Evolutionary conservation across 129 eudicot genomes (phyloP), one percentile per base, ranked within the genome.

Genomic region (Centaurea solstitialis): DNA sequence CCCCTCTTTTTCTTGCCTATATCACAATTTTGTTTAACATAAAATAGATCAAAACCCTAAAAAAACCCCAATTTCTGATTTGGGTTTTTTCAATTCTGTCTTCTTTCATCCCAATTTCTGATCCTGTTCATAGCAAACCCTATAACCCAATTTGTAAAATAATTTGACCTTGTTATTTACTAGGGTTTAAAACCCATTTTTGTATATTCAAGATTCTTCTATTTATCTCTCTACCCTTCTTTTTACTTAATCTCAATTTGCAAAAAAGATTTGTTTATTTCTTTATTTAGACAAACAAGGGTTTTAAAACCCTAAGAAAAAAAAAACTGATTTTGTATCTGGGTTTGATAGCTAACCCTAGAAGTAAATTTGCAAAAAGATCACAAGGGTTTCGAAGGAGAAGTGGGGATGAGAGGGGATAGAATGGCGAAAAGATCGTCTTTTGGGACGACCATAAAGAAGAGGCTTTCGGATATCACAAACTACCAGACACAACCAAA

Each of bases 391-490:
- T 70, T 53, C 22, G 66, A 50, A 59, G 71, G 79, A 76, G 11
- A 7, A 40, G 18, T 53, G 70, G 39, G 30, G 40, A 87, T 87
- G 93, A 83, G 79, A 81, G 88, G 85, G 61, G 89, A 85, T 65
- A 89, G 59, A 81, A 89, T 89, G 90, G 89, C 85, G 26, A 90
- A 84, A 86, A 89, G 87, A 41, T 85, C 96, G 59, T 88, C 92
- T 53, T 86, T 93, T 26, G 97, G 93, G 39, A 89, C 70, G 53
- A 82, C 87, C 33, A 83, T 89, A 65, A 86, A 87, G 78, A 91
- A 87, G 87, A 85, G 85, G 85, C 89, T 93, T 17, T 89, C 98
- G 6, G 98, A 93, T 65, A 89, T 93, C 35, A 91, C 98, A 23
- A 93, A 93, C 80, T 78, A 83, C 33, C 76, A 80, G 73, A 85